Evolutionary conservation across 2,329 filamentous ascomycete species (phyloP).

Genomic region (Acephala macrosclerotiorum): DNA sequence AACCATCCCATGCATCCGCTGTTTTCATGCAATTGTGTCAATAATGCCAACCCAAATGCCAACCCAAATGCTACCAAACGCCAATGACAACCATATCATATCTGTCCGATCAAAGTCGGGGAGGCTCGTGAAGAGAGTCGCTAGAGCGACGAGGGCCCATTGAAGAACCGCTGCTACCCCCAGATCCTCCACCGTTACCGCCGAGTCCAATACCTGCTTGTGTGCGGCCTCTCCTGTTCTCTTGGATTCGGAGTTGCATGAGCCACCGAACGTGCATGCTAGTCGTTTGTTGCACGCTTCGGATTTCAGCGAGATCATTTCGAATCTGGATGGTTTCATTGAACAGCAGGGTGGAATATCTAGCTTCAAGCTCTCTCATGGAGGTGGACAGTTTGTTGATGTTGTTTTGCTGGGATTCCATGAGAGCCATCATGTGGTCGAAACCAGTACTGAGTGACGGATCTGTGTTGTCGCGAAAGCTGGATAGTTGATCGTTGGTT

Average conservation of each 20-base stretch:
- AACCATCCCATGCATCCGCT: no score
- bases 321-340: slow-evolving; percentile 68
- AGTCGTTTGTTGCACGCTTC: slow-evolving; percentile 43
- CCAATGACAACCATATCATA: neutral
- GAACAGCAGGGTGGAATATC: slow-evolving; percentile 66
- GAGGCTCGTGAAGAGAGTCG: neutral
- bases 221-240: slow-evolving; percentile 33
- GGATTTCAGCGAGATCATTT: slow-evolving; percentile 64
- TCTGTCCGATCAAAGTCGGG: neutral
- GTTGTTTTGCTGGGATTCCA: slow-evolving; percentile 60
- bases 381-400: slow-evolving; percentile 65
- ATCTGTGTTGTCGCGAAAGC: slow-evolving; percentile 35
- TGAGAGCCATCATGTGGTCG: slow-evolving; percentile 53
- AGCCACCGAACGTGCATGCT: slow-evolving; percentile 47
- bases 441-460: slow-evolving; percentile 48
- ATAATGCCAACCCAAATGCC: neutral
- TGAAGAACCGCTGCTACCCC: slow-evolving; percentile 24
- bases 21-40: neutral
- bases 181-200: slow-evolving; percentile 19
- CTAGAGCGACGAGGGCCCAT: slow-evolving; percentile 2
- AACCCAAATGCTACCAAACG: neutral
- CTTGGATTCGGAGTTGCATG: slow-evolving; percentile 43
- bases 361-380: slow-evolving; percentile 64
- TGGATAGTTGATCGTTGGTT: slow-evolving; percentile 29
- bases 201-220: slow-evolving; percentile 11